Base-by-base conservation (phyloP, 2,329 filamentous ascomycete species). In the Passalora sequoiae region DNA sequence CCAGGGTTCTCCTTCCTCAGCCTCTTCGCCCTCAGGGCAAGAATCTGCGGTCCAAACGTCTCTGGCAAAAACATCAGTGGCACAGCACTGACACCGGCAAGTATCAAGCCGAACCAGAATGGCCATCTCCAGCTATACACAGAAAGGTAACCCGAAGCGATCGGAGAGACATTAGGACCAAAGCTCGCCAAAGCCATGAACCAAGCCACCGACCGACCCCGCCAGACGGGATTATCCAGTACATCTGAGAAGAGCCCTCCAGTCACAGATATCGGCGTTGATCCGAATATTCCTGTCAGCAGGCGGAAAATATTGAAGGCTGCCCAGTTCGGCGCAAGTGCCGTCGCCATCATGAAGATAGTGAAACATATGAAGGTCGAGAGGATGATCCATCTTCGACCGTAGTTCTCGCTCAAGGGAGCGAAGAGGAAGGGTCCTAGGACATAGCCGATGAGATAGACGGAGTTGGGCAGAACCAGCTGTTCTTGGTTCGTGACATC, bases 1-100 rank as follows among this genome's bases (percentile, higher is more conserved):
- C 73, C 75, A 3, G 35, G 35, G 17, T 77, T 72, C 21, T 69
- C 68, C 52, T 73, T 76, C 48, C 79, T 75, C 24, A 84, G 61
- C 33, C 66, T 68, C 17, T 65, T 66, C 1, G 83, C 83, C 25
- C 46, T 45, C 7, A 56, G 47, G 47, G 65, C 64, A 12, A 70
- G 52, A 4, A 70, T 63, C 0, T 63, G 53, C 0, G 68, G 68
- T 0, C 59, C 66, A 44, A 67, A 70, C 3, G 68, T 69, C 51
- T 70, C 68, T 2, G 66, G 81, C 12, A 53, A 32, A 9, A 50
- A 47, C 2, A 50, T 16, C 6, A 53, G 33, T 8, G 50, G 47
- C 13, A 47, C 35, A 9, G 40, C 28, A 20, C 38, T 43, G 13
- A 38, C 27, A 5, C 40, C 44, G 12, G 50, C 50, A 9, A 47